These are phyloP conservation scores for Achaetomiella virescens DNA, from an alignment of 495 filamentous ascomycete species.

Conservation along the genomic window DNA sequence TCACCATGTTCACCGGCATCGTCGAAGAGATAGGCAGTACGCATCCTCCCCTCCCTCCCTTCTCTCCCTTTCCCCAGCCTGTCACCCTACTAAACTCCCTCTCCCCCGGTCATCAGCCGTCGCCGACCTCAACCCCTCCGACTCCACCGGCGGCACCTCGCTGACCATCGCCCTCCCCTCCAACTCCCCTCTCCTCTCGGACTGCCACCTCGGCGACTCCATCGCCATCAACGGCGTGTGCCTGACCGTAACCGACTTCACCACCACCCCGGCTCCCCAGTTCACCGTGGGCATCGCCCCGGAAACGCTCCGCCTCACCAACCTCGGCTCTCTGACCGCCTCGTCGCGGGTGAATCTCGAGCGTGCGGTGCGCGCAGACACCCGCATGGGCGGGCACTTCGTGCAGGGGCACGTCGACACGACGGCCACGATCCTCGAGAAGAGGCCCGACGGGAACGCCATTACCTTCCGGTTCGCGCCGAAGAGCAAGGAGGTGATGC, in stretches of 20 bases:
- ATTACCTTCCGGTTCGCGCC: slow-evolving; percentile 78
- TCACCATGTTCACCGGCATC: slow-evolving; percentile 92
- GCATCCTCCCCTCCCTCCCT: slow-evolving; percentile 21
- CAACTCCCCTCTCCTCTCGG: slow-evolving; percentile 67
- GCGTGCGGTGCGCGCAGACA: slow-evolving; percentile 78
- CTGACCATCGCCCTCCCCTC: slow-evolving; percentile 67
- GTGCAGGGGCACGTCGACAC: slow-evolving; percentile 94
- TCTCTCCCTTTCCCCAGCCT: slow-evolving; percentile 2
- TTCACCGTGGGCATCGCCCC: slow-evolving; percentile 96
- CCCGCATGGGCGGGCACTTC: slow-evolving; percentile 84
- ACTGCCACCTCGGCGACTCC: slow-evolving; percentile 83
- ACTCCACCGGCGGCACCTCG: slow-evolving; percentile 78
- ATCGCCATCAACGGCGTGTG: slow-evolving; percentile 85
- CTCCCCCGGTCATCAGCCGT: slow-evolving; percentile 52
- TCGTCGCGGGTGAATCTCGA: slow-evolving; percentile 75
- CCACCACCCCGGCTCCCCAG: slow-evolving; percentile 29
- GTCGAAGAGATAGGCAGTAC: slow-evolving; percentile 92
- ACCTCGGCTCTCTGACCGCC: slow-evolving; percentile 65
- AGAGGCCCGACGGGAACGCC: slow-evolving; percentile 77
- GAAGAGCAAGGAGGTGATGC: slow-evolving; percentile 56
- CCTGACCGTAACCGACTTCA: slow-evolving; percentile 84
- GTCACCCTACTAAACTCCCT: not conserved
- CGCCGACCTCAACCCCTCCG: slow-evolving; percentile 69
- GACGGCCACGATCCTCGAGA: slow-evolving; percentile 61
- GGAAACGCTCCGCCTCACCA: slow-evolving; percentile 93